phyloP scores from a whole-genome alignment of 805 yeast genomes.

The Maudiozyma serrabonitensis region DNA sequence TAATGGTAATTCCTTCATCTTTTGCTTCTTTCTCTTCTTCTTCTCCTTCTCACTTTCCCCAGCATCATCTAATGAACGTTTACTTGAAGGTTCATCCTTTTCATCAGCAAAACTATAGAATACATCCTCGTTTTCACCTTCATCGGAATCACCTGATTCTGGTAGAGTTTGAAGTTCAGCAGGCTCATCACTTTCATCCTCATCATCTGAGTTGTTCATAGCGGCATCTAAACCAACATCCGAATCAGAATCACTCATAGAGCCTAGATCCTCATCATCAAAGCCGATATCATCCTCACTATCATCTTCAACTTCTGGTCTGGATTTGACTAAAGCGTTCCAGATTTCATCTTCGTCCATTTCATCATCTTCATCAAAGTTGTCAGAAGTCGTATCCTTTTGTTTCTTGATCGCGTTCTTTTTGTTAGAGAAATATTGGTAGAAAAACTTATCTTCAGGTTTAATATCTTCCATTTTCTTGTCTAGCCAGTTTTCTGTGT shows the following conservation, averaged over 20 bases:
- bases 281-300: conserved; percentile 34
- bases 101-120: conserved; percentile 20
- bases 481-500: conserved; percentile 75
- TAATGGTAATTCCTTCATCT: conserved; percentile 58
- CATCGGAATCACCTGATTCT: not conserved
- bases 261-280: conserved; percentile 33
- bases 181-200: conserved; percentile 30
- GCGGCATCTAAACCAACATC: conserved; percentile 15
- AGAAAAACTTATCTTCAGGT: conserved; percentile 84
- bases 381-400: conserved; percentile 25
- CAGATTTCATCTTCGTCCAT: conserved; percentile 66
- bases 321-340: conserved; percentile 66
- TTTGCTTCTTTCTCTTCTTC: conserved; percentile 20
- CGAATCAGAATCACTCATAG: conserved; percentile 16
- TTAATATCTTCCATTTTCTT: conserved; percentile 54
- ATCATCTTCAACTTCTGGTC: conserved; percentile 60
- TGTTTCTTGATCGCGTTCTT: conserved; percentile 31
- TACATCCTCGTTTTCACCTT: conserved; percentile 23
- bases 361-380: conserved; percentile 33
- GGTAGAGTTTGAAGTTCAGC: conserved; percentile 5
- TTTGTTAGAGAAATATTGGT: conserved; percentile 68
- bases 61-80: conserved; percentile 3
- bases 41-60: conserved; percentile 19
- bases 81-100: conserved; percentile 6
- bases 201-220: conserved; percentile 25